Conservation (phyloP, 345 rosid genomes). For the Ailanthus altissimus region DNA sequence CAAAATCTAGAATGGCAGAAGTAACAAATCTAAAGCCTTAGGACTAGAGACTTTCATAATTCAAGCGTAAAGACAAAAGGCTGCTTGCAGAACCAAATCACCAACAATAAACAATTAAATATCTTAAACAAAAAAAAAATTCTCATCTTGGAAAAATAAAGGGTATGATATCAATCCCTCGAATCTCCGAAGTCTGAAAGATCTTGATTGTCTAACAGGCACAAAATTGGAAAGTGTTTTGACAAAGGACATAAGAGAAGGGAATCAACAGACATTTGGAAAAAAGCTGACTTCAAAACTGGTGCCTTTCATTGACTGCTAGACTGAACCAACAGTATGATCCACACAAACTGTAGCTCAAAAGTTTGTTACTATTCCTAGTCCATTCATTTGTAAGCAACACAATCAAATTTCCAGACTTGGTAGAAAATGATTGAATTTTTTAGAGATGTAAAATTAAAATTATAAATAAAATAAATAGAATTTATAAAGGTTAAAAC, state of each 20-base stretch:
- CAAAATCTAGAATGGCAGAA: conserved; percentile 7
- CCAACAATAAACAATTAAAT: background rate
- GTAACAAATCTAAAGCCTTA: background rate
- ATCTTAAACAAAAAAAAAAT: background rate
- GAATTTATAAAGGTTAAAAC: background rate
- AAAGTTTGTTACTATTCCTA: background rate
- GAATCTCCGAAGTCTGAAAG: background rate
- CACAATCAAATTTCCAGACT: background rate
- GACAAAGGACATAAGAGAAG: background rate
- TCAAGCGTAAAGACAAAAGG: background rate
- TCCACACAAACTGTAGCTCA: background rate
- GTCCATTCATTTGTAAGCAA: background rate
- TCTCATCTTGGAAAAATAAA: background rate
- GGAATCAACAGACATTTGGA: conserved; percentile 1
- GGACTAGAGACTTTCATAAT: background rate
- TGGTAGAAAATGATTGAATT: background rate
- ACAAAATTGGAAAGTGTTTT: background rate
- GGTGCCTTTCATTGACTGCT: background rate
- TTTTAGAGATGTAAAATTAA: background rate
- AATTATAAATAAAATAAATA: background rate
- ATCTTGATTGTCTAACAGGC: conserved; percentile 18
- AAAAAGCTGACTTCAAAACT: conserved; percentile 8
- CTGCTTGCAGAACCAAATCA: background rate
- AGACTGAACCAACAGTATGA: background rate
- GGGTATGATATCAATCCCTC: background rate